These are phyloP conservation scores for Geoglossum cookeanum DNA, from an alignment of 2,329 filamentous ascomycete genomes.

Conservation along the genomic window DNA sequence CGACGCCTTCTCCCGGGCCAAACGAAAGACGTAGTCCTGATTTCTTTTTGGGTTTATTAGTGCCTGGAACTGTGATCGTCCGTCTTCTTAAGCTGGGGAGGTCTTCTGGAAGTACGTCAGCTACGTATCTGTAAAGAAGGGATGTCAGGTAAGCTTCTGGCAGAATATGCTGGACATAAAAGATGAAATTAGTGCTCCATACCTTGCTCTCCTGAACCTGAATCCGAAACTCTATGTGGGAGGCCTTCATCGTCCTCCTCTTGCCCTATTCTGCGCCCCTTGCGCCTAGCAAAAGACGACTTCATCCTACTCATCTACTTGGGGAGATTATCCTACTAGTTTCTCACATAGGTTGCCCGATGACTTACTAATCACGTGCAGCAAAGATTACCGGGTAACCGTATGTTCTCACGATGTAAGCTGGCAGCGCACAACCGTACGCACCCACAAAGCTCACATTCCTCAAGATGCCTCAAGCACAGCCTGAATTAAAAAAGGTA, in stretches of 20 bases:
- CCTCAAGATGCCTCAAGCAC: constrained; percentile 86
- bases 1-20: constrained; percentile 38
- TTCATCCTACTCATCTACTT: constrained; percentile 26
- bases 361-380: neutral
- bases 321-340: neutral
- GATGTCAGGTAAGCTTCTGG: neutral
- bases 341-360: too few species aligned
- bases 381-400: neutral
- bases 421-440: constrained; percentile 9
- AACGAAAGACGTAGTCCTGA: constrained; percentile 62
- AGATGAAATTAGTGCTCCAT: neutral
- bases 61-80: constrained; percentile 6
- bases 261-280: constrained; percentile 58
- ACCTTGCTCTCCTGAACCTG: constrained; percentile 2
- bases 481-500: constrained; percentile 98
- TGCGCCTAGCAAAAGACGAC: constrained; percentile 37
- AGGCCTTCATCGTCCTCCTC: constrained; percentile 42
- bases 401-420: neutral
- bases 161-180: neutral
- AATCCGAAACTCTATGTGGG: constrained; percentile 1
- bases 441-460: constrained; percentile 10
- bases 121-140: neutral
- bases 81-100: constrained; percentile 34
- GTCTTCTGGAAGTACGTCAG: constrained; percentile 2
- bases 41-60: constrained; percentile 44